A percentile compares a stretch with the other conserved stretches of the same genome.
phyloP scores from a whole-genome alignment of 257 asterid species.

The Solanum sejunctum region DNA sequence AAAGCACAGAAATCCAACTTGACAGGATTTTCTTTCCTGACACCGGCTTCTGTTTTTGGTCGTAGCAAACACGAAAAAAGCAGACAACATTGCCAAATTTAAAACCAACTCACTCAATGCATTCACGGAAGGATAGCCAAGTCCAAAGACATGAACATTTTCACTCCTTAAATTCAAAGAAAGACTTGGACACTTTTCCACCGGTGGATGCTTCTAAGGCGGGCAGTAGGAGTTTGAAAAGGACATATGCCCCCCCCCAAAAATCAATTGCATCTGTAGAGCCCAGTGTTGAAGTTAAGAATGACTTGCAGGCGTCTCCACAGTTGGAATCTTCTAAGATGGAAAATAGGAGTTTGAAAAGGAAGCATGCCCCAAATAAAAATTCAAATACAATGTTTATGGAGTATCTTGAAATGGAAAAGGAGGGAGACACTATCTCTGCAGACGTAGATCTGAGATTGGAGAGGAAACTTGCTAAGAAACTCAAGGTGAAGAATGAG shows the following conservation, averaged over 20 bases:
- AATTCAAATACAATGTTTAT: slow-evolving; percentile 32
- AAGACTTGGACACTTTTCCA: background rate
- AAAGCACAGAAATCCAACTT: background rate
- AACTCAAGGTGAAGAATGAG: slow-evolving; percentile 64
- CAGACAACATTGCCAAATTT: background rate
- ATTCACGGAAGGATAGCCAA: background rate
- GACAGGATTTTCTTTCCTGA: background rate
- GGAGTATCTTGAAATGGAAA: slow-evolving; percentile 51
- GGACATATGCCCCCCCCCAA: background rate
- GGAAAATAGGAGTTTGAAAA: slow-evolving; percentile 19
- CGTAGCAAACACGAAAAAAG: slow-evolving; percentile 18
- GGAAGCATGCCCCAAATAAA: slow-evolving; percentile 9
- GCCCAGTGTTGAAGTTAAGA: background rate
- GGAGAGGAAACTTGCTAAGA: slow-evolving; percentile 74
- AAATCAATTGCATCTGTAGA: background rate
- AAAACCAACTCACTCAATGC: background rate
- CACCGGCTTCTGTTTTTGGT: background rate
- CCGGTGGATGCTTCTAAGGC: background rate
- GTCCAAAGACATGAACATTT: background rate
- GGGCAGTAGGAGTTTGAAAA: slow-evolving; percentile 1
- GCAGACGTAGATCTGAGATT: slow-evolving; percentile 44
- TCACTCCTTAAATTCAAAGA: background rate
- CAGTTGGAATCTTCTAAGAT: background rate
- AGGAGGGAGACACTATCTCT: slow-evolving; percentile 17
- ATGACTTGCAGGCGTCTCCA: background rate